Conservation (phyloP, 2,329 filamentous ascomycete species). For the Pestalotiopsis sp. region DNA sequence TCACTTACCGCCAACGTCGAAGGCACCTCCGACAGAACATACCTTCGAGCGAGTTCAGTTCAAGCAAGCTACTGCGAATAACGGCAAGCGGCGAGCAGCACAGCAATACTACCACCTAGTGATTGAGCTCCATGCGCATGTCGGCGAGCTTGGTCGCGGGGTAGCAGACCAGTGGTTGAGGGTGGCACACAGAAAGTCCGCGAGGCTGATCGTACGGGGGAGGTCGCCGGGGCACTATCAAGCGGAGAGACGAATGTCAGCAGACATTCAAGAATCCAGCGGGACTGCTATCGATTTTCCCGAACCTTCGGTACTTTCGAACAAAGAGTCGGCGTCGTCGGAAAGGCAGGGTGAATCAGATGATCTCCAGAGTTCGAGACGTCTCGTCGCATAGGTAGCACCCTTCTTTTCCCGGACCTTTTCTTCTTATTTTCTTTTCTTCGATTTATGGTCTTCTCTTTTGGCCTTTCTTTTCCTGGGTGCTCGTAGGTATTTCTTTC, state of each 20-base stretch:
- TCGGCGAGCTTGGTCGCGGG: slow-evolving; percentile 63
- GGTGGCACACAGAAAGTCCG: slow-evolving; percentile 72
- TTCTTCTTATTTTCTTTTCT: no score
- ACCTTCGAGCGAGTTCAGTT: slow-evolving; percentile 91
- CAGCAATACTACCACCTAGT: slow-evolving; percentile 94
- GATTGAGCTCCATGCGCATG: slow-evolving; percentile 77
- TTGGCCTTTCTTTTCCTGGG: no score
- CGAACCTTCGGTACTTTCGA: no score
- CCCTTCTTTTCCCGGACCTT: no score
- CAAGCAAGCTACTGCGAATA: slow-evolving; percentile 92
- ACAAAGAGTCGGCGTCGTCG: no score
- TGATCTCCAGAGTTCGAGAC: no score
- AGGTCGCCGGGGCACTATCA: slow-evolving; percentile 82
- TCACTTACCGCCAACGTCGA: slow-evolving; percentile 26
- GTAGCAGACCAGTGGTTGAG: slow-evolving; percentile 63
- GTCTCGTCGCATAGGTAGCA: no score
- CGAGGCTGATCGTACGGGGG: slow-evolving; percentile 85
- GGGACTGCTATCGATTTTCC: slow-evolving; percentile 37
- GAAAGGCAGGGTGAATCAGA: no score
- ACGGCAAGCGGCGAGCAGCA: slow-evolving; percentile 86
- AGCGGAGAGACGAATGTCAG: slow-evolving; percentile 67
- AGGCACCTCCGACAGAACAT: slow-evolving; percentile 52
- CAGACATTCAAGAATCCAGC: slow-evolving; percentile 68
- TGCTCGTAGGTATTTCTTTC: no score
- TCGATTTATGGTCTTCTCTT: no score